phyloP scores from a whole-genome alignment of 306 rosid species.

The Sphenostylis stenocarpa region DNA sequence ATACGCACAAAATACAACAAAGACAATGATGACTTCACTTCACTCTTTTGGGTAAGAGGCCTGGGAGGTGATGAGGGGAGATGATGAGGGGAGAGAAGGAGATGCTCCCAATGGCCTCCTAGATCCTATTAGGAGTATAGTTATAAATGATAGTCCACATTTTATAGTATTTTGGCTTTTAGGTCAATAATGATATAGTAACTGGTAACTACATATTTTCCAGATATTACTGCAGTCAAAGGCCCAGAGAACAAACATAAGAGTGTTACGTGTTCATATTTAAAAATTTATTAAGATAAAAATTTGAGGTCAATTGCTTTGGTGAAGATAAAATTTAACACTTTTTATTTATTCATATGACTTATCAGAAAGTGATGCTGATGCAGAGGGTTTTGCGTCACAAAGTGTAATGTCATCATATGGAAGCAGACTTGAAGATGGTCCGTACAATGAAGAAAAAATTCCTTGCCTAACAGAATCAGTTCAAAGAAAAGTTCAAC shows the following conservation, averaged over 20 bases:
- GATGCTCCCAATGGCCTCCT: neutral
- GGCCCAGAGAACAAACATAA: neutral
- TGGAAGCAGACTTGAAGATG: neutral
- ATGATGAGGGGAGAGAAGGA: neutral
- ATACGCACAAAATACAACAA: neutral
- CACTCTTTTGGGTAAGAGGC: neutral
- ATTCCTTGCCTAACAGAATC: neutral
- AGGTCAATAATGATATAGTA: neutral
- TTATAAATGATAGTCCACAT: neutral
- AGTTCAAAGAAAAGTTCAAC: neutral
- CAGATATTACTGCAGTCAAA: neutral
- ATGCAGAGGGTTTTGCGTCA: neutral
- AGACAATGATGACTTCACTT: neutral
- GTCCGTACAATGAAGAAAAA: neutral
- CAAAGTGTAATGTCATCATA: neutral
- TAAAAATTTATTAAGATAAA: neutral
- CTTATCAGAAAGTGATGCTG: neutral
- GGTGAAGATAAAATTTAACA: neutral
- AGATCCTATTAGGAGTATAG: neutral
- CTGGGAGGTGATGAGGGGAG: neutral
- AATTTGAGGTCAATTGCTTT: neutral
- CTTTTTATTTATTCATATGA: constrained; percentile 4
- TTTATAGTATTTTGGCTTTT: neutral
- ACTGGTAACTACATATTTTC: neutral
- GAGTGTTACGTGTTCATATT: neutral